Percentiles rank a stretch among this genome's conserved stretches.
Evolutionary conservation across 257 asterid genomes (phyloP).

Genomic region (Pogostemon cablin): DNA sequence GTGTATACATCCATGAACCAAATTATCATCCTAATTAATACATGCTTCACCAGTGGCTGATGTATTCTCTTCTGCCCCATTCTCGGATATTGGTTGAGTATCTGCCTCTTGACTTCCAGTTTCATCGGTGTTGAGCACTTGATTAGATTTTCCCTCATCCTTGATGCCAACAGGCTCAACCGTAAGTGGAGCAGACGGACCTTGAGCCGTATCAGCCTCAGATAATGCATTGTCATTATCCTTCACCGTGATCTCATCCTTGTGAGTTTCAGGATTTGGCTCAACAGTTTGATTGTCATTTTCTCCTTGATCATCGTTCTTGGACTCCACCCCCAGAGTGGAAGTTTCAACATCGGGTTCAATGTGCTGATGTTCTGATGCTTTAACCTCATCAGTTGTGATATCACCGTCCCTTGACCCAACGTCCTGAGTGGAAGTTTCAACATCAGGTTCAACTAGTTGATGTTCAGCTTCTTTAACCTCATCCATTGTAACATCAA

Average conservation of each 20-base stretch:
- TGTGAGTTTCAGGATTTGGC: slow-evolving; percentile 24
- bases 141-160: slow-evolving; percentile 33
- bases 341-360: too few species aligned
- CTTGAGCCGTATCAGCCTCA: slow-evolving; percentile 26
- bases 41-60: slow-evolving; percentile 28
- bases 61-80: slow-evolving; percentile 24
- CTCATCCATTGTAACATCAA: slow-evolving; percentile 22
- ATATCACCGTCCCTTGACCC: too few species aligned
- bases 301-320: neutral
- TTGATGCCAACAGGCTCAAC: slow-evolving; percentile 24
- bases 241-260: slow-evolving; percentile 24
- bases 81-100: slow-evolving; percentile 22
- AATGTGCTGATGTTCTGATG: too few species aligned
- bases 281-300: slow-evolving; percentile 7
- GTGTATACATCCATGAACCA: slow-evolving; percentile 4
- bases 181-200: slow-evolving; percentile 27
- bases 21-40: neutral
- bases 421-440: neutral
- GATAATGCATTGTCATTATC: slow-evolving; percentile 14
- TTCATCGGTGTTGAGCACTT: slow-evolving; percentile 32
- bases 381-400: too few species aligned
- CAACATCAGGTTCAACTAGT: slow-evolving; percentile 19
- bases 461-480: slow-evolving; percentile 19
- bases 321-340: too few species aligned
- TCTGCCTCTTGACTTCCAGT: slow-evolving; percentile 25